Base-by-base conservation (phyloP, 768 basidiomycete genomes). In the Suillus variegatus region DNA sequence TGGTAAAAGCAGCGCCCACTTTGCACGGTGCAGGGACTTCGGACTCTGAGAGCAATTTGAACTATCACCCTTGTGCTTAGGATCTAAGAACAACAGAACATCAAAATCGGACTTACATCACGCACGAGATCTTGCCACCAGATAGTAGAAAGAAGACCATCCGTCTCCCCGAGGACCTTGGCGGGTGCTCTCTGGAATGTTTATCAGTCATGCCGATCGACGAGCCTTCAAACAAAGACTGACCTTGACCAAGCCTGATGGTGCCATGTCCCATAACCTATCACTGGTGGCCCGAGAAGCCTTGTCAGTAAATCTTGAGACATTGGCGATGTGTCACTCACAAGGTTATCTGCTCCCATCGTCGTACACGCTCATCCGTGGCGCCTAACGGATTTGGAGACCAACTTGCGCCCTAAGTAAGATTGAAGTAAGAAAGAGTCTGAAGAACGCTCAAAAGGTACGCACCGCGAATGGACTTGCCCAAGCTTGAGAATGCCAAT, bases 401-500 rank as follows among this genome's bases (percentile, higher is more conserved):
- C 83, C 83, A 85, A 64, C 79, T 78, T 35, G 82, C 83, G n/a
- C 82, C 83, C 83, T 84, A 61, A 2, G 3, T 20, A 38, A 54
- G 52, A n/a, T 13, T 14, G 20, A 36, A 66, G 20, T 46, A 61
- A 52, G 20, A 16, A 22, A 52, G 54, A 22, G 49, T 22, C 44
- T 35, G 16, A 22, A n/a, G 64, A n/a, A 14, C 20, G 44, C 64
- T 28, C 44, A 16, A 38, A 13, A 51, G 14, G 40, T 47, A 72
- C 81, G 63, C 65, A 83, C 84, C 63, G 84, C 84, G 73, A 82
- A 85, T 22, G 84, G 83, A 63, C 81, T 84, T 7, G 84, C 77
- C 74, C 81, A 85, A 6, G 77, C 81, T 61, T 82, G 82, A 6
- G 82, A 84, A 57, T 76, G 74, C 71, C 73, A 73, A 56, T 76